Base-by-base conservation (phyloP, 2,329 filamentous ascomycete genomes). In the Corinectria fuckeliana region DNA sequence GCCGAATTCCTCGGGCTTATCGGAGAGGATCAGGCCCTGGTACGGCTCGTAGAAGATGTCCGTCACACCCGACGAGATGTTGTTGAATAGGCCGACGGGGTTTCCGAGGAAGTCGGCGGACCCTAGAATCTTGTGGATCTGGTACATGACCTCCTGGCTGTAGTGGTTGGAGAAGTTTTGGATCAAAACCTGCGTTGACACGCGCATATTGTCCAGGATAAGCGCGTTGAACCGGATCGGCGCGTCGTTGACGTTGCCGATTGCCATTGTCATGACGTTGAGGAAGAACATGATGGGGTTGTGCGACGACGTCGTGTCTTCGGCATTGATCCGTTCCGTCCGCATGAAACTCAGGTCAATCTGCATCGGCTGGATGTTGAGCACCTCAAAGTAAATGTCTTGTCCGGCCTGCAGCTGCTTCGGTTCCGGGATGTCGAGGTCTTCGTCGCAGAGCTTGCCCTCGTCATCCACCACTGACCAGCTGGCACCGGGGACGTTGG, bases 41-140 rank as follows among this genome's bases (percentile, higher is more conserved):
- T 99, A 99, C 34, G 95, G 95, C 75, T 99, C 96, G 81, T 99
- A 99, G 80, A 99, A 99, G 73, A 99, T 97, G 74, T 97, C 95
- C 18, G 92, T 93, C 52, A 99, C 92, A 69, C 96, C 95, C 44
- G 95, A 99, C 69, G 92, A 96, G 76, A 99, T 91, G 74, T 94
- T 99, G 80, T 96, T 98, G 87, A 99, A 99, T 41, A 99, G 82
- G 42, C 95, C 95, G 14, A 99, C 96, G 0, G 95, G 95, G 70
- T 99, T 99, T 34, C 95, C 95, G 5, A 99, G 82, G 84, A 99
- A 98, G 76, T 99, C 95, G 5, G 95, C 95, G 5, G 94, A 98
- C 16, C 95, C 95, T 56, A 99, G 86, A 66, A 99, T 95, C 77
- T 98, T 93, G 81, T 99, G 96, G 14, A 99, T 90, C 78, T 99